These are phyloP conservation scores for Colletotrichum eremochloae DNA, from an alignment of 2,329 filamentous ascomycete species.

Conservation along the genomic window DNA sequence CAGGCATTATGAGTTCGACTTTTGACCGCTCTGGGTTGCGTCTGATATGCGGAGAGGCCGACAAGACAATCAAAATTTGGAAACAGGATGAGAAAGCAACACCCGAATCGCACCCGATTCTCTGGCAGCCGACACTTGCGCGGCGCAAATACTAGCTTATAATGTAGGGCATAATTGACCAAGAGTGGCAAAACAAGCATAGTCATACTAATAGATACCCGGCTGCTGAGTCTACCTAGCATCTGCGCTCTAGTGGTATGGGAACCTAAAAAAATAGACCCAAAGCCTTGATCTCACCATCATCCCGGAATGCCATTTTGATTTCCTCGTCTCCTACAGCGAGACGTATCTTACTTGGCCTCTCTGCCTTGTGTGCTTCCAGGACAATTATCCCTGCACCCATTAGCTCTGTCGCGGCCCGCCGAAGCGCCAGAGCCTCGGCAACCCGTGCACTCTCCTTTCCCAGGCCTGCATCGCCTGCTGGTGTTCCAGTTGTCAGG, in stretches of 20 bases:
- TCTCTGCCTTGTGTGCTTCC: constrained; percentile 83
- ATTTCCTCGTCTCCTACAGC: constrained; percentile 93
- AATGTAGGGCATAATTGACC: constrained; percentile 11
- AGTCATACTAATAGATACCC: constrained; percentile 33
- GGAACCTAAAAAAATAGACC: constrained; percentile 65
- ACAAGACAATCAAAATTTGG: constrained; percentile 99
- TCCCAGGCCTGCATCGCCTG: constrained; percentile 25
- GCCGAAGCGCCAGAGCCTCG: constrained; percentile 62
- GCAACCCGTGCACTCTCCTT: constrained; percentile 26
- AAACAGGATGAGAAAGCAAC: constrained; percentile 93
- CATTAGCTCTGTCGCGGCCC: constrained; percentile 84
- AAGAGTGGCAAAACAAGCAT: not conserved
- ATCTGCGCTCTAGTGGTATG: constrained; percentile 3
- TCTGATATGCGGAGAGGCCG: constrained; percentile 93
- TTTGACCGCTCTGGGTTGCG: constrained; percentile 92
- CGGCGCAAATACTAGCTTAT: constrained; percentile 77
- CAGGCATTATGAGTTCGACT: constrained; percentile 92
- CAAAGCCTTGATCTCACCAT: constrained; percentile 86
- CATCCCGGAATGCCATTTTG: constrained; percentile 87
- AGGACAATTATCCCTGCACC: constrained; percentile 90
- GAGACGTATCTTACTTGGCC: constrained; percentile 88
- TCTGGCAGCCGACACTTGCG: constrained; percentile 88
- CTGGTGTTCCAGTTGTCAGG: constrained; percentile 4
- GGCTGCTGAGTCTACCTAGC: constrained; percentile 9
- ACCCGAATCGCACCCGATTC: constrained; percentile 88